Evolutionary conservation across 2,329 filamentous ascomycete genomes (phyloP), one percentile per base, ranked within the genome.

Genomic region (Aciculosporium take): DNA sequence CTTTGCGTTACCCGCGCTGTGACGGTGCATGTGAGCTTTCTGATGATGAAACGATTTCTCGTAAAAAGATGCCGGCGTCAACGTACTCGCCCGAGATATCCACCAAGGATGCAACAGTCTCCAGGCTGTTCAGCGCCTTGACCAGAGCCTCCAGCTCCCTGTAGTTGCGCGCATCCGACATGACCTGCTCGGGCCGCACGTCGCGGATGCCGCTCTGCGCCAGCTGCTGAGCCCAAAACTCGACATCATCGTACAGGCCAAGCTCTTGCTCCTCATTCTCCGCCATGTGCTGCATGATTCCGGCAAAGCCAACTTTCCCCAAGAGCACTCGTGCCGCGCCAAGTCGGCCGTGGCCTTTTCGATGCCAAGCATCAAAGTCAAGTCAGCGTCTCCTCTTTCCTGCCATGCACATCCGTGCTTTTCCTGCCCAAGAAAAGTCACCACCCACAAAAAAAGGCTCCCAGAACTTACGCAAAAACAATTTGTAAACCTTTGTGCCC

Each of bases 401-500:
- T n/a, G n/a, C 1, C 17, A 30, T 38, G 12, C 10, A 12, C 10
- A n/a, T n/a, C n/a, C n/a, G n/a, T n/a, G n/a, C n/a, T n/a, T n/a
- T n/a, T n/a, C n/a, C n/a, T n/a, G n/a, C n/a, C n/a, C n/a, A n/a
- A n/a, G n/a, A n/a, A n/a, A n/a, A n/a, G n/a, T n/a, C n/a, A n/a
- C n/a, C n/a, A n/a, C n/a, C n/a, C n/a, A n/a, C n/a, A n/a, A n/a
- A n/a, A n/a, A n/a, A n/a, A n/a, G n/a, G n/a, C n/a, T n/a, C n/a
- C n/a, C 3, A 4, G 9, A 28, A 72, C 85, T 68, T 74, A 93
- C 86, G 72, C 36, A 94, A 70, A 54, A 95, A 87, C 46, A 80
- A 79, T 54, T 83, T 83, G 63, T 94, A 85, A n/a, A 88, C 72
- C 51, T 77, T 71, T 24, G 75, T 74, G 32, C 85, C 78, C 42